phyloP scores from a whole-genome alignment of 2,329 filamentous ascomycete species.

The Ophiostoma australiae region DNA sequence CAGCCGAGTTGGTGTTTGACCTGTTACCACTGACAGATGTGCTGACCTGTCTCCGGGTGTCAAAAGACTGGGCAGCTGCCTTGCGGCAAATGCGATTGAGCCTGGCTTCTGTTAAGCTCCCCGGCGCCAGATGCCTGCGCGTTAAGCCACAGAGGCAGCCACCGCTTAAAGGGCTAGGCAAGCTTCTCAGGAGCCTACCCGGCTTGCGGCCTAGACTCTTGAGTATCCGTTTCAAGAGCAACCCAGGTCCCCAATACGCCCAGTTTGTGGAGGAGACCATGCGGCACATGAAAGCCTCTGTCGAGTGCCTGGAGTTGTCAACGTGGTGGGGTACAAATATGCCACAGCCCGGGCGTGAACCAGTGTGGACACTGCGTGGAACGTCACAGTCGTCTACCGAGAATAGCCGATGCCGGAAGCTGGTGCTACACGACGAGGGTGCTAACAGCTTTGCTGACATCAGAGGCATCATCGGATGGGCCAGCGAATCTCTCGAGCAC shows the following conservation, averaged over 20 bases:
- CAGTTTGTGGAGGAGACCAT: slow-evolving; percentile 15
- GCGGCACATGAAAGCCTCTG: not conserved
- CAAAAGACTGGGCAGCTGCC: slow-evolving; percentile 17
- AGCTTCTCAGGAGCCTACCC: slow-evolving; percentile 16
- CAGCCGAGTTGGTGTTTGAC: slow-evolving; percentile 21
- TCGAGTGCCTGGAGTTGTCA: slow-evolving; percentile 15
- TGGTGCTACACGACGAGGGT: not conserved
- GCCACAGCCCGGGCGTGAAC: not conserved
- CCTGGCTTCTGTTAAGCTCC: not conserved
- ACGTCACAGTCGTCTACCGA: not conserved
- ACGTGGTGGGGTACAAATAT: not conserved
- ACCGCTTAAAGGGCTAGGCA: slow-evolving; percentile 11
- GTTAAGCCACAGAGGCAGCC: slow-evolving; percentile 1
- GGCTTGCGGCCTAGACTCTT: slow-evolving; percentile 15
- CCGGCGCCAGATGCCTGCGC: not conserved
- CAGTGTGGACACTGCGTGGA: not conserved
- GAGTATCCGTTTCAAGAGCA: not conserved
- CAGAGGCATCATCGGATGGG: not conserved
- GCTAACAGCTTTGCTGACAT: not conserved
- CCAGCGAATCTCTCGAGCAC: not conserved
- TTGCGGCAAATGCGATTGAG: slow-evolving; percentile 16
- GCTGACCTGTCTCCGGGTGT: slow-evolving; percentile 21
- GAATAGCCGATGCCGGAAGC: not conserved
- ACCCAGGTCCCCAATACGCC: not conserved
- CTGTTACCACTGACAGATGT: slow-evolving; percentile 21